Conservation (phyloP, 129 eudicot species). For the Smallanthus sonchifolius region DNA sequence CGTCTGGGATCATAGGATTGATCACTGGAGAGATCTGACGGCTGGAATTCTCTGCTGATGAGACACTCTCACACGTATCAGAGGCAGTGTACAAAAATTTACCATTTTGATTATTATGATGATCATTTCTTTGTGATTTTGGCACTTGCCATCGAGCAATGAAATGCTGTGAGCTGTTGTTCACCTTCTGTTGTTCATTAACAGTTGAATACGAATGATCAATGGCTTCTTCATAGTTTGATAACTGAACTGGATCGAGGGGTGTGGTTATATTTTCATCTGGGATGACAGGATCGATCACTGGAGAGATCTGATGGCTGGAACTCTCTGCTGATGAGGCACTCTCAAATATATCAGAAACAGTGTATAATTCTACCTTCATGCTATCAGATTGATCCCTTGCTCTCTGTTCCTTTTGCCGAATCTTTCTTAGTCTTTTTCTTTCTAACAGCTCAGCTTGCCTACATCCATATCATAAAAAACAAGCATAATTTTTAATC, state of each 20-base stretch:
- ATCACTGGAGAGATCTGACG: constrained; percentile 29
- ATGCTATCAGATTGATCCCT: constrained; percentile 46
- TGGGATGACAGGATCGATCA: constrained; percentile 26
- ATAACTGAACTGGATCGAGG: constrained; percentile 26
- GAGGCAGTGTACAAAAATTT: not conserved
- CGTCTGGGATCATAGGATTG: constrained; percentile 18
- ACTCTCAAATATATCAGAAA: constrained; percentile 31
- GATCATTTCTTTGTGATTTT: constrained; percentile 43
- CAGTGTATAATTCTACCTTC: constrained; percentile 18
- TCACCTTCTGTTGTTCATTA: constrained; percentile 25
- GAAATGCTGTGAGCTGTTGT: constrained; percentile 27
- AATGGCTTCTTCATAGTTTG: constrained; percentile 33
- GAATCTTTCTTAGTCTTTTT: constrained; percentile 66
- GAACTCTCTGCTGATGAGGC: constrained; percentile 32
- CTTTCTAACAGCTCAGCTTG: constrained; percentile 70
- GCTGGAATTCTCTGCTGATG: constrained; percentile 39
- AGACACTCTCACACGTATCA: constrained; percentile 31
- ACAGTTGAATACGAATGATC: constrained; percentile 23
- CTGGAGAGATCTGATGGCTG: constrained; percentile 34
- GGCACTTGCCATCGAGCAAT: constrained; percentile 55
- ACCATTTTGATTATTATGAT: constrained; percentile 29
- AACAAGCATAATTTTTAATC: not conserved
- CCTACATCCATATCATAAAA: constrained; percentile 34
- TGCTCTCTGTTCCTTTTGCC: constrained; percentile 80
- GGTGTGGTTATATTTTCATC: constrained; percentile 10